Evolutionary conservation across 2,329 filamentous ascomycete species (phyloP), one percentile per base, ranked within the genome.

Genomic region (Xylariaceae sp.): DNA sequence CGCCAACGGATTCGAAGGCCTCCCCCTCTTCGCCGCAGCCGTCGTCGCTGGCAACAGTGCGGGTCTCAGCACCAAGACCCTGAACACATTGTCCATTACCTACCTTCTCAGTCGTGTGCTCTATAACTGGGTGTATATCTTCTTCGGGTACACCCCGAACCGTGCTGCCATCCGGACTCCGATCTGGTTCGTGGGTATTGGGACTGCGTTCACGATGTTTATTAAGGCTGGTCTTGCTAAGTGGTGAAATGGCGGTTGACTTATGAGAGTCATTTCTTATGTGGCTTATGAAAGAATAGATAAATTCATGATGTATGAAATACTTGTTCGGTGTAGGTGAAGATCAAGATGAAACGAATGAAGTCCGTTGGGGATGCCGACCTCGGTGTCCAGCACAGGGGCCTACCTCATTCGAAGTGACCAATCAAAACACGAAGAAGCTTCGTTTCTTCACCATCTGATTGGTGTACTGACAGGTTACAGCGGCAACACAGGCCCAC

Each of bases 81-180:
- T 72, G 44, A 70, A 72, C 57, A 30, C 53, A 42, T 56, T 69
- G 8, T 58, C 64, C 30, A 18, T 69, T 30, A 59, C 56, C 4
- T 72, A 70, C 53, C 39, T 72, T 30, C 57, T 56, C n/a, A 65
- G 58, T 34, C 68, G 70, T 8, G 51, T 68, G 44, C 45, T 67
- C 15, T 72, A 71, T 59, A 70, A 66, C 52, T 67, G 56, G 42
- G 48, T 70, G 11, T 72, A 71, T 57, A 68, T 72, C 57, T 71
- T 67, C 62, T 63, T 65, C 15, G 59, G 66, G 58, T 62, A 65
- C 30, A 67, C 68, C 63, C 66, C 66, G 18, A 66, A 62, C 49
- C 13, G 68, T 0, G 57, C 60, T 3, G 53, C 55, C 17, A 15
- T 65, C 13, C 66, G 70, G 10, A 67, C 69, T 0, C 39, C 60